Evolutionary conservation across 805 yeast genomes (phyloP).

Genomic region (Lipomyces sp.): DNA sequence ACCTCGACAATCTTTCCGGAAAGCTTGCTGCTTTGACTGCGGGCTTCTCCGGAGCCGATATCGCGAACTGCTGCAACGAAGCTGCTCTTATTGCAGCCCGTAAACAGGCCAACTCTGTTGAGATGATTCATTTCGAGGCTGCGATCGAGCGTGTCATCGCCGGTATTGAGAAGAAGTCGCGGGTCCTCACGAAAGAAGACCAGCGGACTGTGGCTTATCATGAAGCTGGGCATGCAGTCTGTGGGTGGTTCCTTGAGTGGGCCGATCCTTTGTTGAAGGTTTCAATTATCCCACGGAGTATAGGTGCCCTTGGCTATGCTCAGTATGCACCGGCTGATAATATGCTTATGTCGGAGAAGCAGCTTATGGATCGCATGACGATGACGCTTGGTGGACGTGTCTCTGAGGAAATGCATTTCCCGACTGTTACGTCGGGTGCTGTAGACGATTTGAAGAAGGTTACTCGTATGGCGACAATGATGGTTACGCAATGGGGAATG

Average conservation of each 20-base stretch:
- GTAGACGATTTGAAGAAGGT: conserved; percentile 96
- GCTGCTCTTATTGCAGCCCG: conserved; percentile 98
- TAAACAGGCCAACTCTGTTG: conserved; percentile 69
- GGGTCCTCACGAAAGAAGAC: conserved; percentile 81
- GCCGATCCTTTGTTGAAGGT: conserved; percentile 96
- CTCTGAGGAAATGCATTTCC: conserved; percentile 89
- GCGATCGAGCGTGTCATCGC: conserved; percentile 98
- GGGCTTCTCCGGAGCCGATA: conserved; percentile 98
- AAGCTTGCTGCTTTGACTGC: conserved; percentile 95
- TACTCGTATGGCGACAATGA: conserved; percentile 87
- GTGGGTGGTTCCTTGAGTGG: conserved; percentile 91
- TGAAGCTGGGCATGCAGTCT: conserved; percentile 98
- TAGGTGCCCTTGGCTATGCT: conserved; percentile 96
- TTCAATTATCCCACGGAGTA: conserved; percentile 95
- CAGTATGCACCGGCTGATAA: conserved; percentile 95
- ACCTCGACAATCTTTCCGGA: conserved; percentile 69
- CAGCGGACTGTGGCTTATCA: conserved; percentile 92
- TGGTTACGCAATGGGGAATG: conserved; percentile 96
- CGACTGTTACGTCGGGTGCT: conserved; percentile 94
- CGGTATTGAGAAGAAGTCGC: conserved; percentile 89
- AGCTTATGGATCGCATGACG: conserved; percentile 85
- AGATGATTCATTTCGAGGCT: conserved; percentile 81
- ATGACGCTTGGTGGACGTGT: conserved; percentile 99
- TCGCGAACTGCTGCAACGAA: conserved; percentile 95
- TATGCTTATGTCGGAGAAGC: conserved; percentile 74